Conservation (phyloP, 331 rosid species). For the Prunus yedoensis region DNA sequence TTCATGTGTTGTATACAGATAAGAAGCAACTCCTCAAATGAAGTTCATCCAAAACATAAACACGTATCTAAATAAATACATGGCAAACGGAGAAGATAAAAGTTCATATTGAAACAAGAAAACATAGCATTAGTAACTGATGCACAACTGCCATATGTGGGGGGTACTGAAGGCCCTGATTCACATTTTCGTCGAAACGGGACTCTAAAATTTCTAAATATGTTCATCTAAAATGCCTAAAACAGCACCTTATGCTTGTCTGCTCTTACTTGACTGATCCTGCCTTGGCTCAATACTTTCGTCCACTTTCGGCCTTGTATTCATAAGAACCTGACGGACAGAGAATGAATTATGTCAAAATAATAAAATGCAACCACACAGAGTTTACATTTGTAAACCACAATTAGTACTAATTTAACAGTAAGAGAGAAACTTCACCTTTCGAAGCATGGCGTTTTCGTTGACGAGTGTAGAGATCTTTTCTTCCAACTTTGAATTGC, state of each 20-base stretch:
- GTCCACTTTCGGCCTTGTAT: conserved; percentile 41
- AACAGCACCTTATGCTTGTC: conserved; percentile 1
- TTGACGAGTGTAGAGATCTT: conserved; percentile 63
- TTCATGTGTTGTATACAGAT: not conserved
- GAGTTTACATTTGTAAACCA: not conserved
- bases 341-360: not conserved
- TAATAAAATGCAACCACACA: not conserved
- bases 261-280: conserved; percentile 27
- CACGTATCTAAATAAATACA: not conserved
- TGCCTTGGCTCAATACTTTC: conserved; percentile 30
- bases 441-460: conserved; percentile 70
- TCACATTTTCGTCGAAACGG: not conserved
- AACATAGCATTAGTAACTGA: not conserved
- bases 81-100: not conserved
- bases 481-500: conserved; percentile 55
- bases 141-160: not conserved
- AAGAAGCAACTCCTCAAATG: not conserved
- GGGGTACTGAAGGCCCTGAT: not conserved
- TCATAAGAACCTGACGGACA: conserved; percentile 45
- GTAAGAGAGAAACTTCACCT: conserved; percentile 31
- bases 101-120: not conserved
- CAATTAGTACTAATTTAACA: not conserved
- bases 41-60: not conserved
- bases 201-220: not conserved
- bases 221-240: not conserved